Evolutionary conservation across 2,329 filamentous ascomycete genomes (phyloP).

Genomic region (Nemania serpens): DNA sequence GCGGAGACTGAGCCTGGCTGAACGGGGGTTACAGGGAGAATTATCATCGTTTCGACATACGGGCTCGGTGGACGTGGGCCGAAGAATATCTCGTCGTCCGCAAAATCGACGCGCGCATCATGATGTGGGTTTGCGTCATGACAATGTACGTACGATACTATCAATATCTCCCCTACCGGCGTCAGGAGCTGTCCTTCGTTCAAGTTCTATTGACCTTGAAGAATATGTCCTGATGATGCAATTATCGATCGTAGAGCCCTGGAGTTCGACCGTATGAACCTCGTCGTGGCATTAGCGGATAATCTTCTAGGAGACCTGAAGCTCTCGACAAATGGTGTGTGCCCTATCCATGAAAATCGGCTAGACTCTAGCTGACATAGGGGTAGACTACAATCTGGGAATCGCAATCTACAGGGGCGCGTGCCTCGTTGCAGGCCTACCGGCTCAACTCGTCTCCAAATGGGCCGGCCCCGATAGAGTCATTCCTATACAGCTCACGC

Average conservation of each 20-base stretch:
- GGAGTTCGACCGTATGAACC: constrained; percentile 54
- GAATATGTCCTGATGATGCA: no score
- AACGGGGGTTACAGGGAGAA: constrained; percentile 3
- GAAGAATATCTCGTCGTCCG: constrained; percentile 39
- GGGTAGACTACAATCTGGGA: constrained; percentile 54
- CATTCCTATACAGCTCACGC: constrained; percentile 36
- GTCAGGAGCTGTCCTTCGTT: no score
- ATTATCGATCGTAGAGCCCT: constrained; percentile 45
- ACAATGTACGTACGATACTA: constrained; percentile 40
- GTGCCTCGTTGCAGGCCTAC: constrained; percentile 61
- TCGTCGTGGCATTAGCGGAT: constrained; percentile 53
- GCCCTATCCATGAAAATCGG: background rate
- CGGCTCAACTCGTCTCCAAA: constrained; percentile 63
- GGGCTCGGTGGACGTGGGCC: constrained; percentile 42
- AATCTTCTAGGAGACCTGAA: constrained; percentile 51
- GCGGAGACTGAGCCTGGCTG: no score
- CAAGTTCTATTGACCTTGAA: no score
- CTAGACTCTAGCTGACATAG: background rate
- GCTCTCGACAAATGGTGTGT: constrained; percentile 50
- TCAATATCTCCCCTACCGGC: no score
- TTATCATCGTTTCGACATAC: constrained; percentile 40
- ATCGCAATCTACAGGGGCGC: constrained; percentile 57
- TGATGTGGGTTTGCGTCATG: constrained; percentile 53
- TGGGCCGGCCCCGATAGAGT: constrained; percentile 43
- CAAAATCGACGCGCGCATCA: constrained; percentile 45